A percentile compares a stretch with the other conserved stretches of the same genome.
Conservation (phyloP, 2,329 filamentous ascomycete species). For the Penicillium olsonii region DNA sequence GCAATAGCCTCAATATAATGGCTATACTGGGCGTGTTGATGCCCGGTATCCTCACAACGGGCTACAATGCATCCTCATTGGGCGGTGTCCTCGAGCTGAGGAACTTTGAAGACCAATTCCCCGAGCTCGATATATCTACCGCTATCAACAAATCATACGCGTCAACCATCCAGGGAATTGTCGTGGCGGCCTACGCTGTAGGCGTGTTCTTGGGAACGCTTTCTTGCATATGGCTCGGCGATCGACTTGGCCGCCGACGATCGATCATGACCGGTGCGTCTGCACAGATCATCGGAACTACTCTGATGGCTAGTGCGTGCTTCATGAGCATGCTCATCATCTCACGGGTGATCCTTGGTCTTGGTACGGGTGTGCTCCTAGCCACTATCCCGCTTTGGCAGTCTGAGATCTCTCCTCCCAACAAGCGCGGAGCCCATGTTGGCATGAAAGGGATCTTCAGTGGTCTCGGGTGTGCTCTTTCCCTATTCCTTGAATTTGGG, state of each 20-base stretch:
- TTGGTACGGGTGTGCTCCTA: conserved; percentile 19
- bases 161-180: conserved; percentile 21
- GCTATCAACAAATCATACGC: conserved; percentile 11
- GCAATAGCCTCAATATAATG: conserved; percentile 21
- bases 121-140: conserved; percentile 17
- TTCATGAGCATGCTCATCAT: conserved; percentile 15
- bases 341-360: conserved; percentile 16
- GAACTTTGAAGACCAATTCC: conserved; percentile 22
- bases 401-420: conserved; percentile 22
- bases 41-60: conserved; percentile 21
- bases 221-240: conserved; percentile 23
- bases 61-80: conserved; percentile 23
- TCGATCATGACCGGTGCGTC: conserved; percentile 20
- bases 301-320: conserved; percentile 15
- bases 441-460: conserved; percentile 23
- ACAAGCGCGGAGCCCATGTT: conserved; percentile 23
- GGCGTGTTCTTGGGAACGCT: conserved; percentile 22
- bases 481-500: conserved; percentile 24
- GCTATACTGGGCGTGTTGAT: conserved; percentile 24
- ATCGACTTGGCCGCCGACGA: conserved; percentile 22
- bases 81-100: conserved; percentile 20
- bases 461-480: conserved; percentile 20
- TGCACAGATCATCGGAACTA: conserved; percentile 18
- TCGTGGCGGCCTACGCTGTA: conserved; percentile 21
- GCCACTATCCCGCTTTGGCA: conserved; percentile 25